Evolutionary conservation across 2,329 filamentous ascomycete genomes (phyloP).

Genomic region (Geosmithia putterillii): DNA sequence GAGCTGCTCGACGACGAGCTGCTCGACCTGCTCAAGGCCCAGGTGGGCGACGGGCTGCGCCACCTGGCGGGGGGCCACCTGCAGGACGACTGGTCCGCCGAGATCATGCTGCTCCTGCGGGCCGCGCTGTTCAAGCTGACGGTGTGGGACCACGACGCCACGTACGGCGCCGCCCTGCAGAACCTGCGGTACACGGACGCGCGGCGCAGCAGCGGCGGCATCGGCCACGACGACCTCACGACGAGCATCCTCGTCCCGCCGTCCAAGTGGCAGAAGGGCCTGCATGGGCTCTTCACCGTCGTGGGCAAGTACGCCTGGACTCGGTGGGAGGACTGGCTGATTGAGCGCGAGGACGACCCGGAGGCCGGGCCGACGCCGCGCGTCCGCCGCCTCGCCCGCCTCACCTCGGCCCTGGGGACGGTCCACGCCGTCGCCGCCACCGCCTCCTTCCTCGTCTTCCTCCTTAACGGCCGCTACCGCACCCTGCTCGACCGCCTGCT

Average conservation of each 20-base stretch:
- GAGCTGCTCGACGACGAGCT: slow-evolving; percentile 92
- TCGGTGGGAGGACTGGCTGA: slow-evolving; percentile 80
- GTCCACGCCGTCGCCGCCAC: slow-evolving; percentile 74
- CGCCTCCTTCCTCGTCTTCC: slow-evolving; percentile 77
- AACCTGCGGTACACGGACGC: slow-evolving; percentile 86
- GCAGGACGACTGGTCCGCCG: slow-evolving; percentile 75
- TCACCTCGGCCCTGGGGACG: slow-evolving; percentile 59
- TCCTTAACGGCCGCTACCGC: slow-evolving; percentile 81
- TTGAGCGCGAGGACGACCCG: slow-evolving; percentile 58
- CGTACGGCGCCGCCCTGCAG: slow-evolving; percentile 86
- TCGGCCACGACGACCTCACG: slow-evolving; percentile 28
- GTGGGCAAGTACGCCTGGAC: slow-evolving; percentile 83
- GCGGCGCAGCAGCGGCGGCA: slow-evolving; percentile 42
- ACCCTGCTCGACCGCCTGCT: slow-evolving; percentile 81
- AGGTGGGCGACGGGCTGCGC: slow-evolving; percentile 79
- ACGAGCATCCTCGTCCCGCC: slow-evolving; percentile 50
- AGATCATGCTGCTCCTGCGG: slow-evolving; percentile 69
- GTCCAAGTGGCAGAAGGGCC: slow-evolving; percentile 67
- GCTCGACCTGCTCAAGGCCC: slow-evolving; percentile 68
- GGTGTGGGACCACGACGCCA: slow-evolving; percentile 93
- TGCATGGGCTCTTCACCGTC: slow-evolving; percentile 78
- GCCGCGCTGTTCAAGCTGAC: slow-evolving; percentile 84
- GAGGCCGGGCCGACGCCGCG: slow-evolving; percentile 48
- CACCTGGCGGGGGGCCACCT: slow-evolving; percentile 67
- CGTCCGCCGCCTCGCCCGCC: slow-evolving; percentile 45